Percentiles rank a stretch among this genome's conserved stretches.
phyloP scores from a whole-genome alignment of 164 flowering plant species.

The Buxus sempervirens region DNA sequence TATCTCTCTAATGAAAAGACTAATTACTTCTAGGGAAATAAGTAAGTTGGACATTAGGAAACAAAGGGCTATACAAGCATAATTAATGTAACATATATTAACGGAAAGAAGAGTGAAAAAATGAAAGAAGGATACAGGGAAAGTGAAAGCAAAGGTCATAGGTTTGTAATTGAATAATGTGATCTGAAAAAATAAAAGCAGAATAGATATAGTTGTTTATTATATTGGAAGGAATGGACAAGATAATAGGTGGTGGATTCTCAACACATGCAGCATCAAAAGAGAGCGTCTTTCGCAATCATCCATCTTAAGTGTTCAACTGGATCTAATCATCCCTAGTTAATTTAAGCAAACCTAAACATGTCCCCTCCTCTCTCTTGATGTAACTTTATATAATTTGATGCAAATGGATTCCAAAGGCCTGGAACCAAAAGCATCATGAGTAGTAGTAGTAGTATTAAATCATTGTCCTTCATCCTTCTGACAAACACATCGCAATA shows the following conservation, averaged over 20 bases:
- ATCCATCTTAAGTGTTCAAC: conserved; percentile 43
- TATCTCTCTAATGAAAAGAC: neutral
- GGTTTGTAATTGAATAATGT: conserved; percentile 16
- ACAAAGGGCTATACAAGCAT: neutral
- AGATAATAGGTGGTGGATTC: conserved; percentile 43
- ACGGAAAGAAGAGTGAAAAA: conserved; percentile 10
- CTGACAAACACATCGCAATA: conserved; percentile 1
- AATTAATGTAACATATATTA: conserved; percentile 1
- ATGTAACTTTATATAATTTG: neutral
- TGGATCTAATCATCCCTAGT: conserved; percentile 40
- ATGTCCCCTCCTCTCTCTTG: conserved; percentile 4
- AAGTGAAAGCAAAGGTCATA: conserved; percentile 11
- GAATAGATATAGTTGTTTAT: conserved; percentile 12
- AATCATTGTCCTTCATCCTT: conserved; percentile 2
- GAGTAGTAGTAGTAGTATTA: conserved; percentile 3
- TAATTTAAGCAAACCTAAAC: conserved; percentile 15
- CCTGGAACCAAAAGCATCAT: conserved; percentile 13
- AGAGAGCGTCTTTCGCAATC: conserved; percentile 48
- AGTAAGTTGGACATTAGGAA: neutral
- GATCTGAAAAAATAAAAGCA: neutral
- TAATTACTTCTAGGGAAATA: neutral
- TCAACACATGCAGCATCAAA: conserved; percentile 49
- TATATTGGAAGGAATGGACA: conserved; percentile 26
- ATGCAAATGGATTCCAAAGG: conserved; percentile 5
- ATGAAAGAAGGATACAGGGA: neutral